phyloP scores from a whole-genome alignment of 225 moss, liverwort and hornwort genomes.

The Sphagnum tenellum region DNA sequence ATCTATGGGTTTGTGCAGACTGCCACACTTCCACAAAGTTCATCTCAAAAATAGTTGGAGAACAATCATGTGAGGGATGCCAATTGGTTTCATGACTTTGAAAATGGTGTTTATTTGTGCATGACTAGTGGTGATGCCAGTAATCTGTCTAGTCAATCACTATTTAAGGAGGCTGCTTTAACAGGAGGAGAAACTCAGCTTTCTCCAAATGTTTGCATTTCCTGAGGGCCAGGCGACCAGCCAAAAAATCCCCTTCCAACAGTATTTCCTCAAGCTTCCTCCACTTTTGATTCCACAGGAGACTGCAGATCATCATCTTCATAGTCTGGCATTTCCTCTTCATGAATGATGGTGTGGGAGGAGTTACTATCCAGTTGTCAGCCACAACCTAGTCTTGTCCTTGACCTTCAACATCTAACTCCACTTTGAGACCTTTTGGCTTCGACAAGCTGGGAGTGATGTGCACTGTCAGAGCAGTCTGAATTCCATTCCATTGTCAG shows the following conservation, averaged over 20 bases:
- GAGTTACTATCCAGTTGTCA: conserved; percentile 40
- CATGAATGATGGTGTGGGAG: conserved; percentile 40
- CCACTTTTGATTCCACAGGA: conserved; percentile 8
- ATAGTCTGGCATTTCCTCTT: conserved; percentile 66
- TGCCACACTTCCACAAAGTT: too few species aligned
- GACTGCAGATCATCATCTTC: conserved; percentile 39
- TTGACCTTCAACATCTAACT: conserved; percentile 54
- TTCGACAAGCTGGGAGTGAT: conserved; percentile 45
- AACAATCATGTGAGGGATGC: too few species aligned
- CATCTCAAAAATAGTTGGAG: too few species aligned
- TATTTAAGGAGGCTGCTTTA: too few species aligned
- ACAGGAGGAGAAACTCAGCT: too few species aligned
- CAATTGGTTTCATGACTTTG: too few species aligned
- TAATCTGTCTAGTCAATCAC: too few species aligned
- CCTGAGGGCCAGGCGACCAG: too few species aligned
- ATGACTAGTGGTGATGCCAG: too few species aligned
- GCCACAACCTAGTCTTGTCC: conserved; percentile 37
- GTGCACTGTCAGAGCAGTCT: conserved; percentile 42
- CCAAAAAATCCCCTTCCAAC: conserved; percentile 17
- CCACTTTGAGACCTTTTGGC: conserved; percentile 33
- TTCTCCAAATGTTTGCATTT: not conserved
- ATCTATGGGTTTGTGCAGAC: too few species aligned
- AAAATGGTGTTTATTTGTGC: too few species aligned
- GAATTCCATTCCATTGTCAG: conserved; percentile 38
- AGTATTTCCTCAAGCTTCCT: conserved; percentile 19